These are phyloP conservation scores for Talaromyces trachyspermus DNA, from an alignment of 495 filamentous ascomycete genomes.

Conservation along the genomic window DNA sequence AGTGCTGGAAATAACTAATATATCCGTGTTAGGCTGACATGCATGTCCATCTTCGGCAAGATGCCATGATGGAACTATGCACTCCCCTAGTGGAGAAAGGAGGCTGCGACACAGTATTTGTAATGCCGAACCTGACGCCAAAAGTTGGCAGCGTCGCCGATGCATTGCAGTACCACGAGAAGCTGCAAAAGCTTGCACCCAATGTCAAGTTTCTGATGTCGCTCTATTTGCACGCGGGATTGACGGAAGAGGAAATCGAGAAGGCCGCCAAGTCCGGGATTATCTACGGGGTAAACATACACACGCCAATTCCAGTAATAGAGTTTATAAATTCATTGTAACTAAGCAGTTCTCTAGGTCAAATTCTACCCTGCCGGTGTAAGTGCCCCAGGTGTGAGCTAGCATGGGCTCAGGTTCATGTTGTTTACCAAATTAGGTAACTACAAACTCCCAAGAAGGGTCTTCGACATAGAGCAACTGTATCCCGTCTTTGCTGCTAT, in stretches of 20 bases:
- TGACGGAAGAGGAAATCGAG: constrained; percentile 72
- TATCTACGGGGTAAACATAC: constrained; percentile 23
- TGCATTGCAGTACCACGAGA: constrained; percentile 66
- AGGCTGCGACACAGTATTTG: constrained; percentile 71
- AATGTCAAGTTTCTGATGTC: constrained; percentile 82
- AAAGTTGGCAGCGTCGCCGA: constrained; percentile 67
- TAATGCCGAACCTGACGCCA: constrained; percentile 75
- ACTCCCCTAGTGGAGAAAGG: constrained; percentile 65
- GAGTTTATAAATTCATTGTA: not conserved
- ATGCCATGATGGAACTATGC: constrained; percentile 74
- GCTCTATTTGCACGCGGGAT: constrained; percentile 68
- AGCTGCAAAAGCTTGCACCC: constrained; percentile 59
- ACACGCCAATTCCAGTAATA: too few relatives aligned
- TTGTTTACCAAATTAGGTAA: constrained; percentile 35
- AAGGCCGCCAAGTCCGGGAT: constrained; percentile 55
- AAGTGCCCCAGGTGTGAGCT: not conserved
- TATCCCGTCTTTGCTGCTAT: constrained; percentile 79
- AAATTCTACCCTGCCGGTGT: constrained; percentile 59
- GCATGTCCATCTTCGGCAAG: constrained; percentile 64
- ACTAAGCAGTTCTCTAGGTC: constrained; percentile 13
- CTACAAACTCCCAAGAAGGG: constrained; percentile 82
- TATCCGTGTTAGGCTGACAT: not conserved
- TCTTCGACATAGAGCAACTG: constrained; percentile 62
- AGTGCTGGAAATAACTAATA: not conserved
- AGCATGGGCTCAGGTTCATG: not conserved